Evolutionary conservation across 441 rosid species (phyloP), one percentile per base, ranked within the genome.

Genomic region (Bruguiera hainesii): DNA sequence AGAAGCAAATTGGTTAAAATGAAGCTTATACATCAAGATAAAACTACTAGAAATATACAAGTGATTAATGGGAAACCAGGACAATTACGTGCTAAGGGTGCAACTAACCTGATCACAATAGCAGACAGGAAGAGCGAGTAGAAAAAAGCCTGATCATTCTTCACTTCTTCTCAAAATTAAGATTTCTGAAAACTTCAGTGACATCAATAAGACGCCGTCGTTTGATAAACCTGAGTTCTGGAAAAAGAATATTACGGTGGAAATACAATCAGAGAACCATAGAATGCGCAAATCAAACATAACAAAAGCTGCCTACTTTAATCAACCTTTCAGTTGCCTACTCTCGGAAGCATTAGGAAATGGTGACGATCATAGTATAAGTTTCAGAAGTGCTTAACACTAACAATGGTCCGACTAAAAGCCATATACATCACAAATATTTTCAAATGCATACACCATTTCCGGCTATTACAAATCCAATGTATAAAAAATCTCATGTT

Each of bases 101-200:
- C 53, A 72, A 60, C 83, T 60, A 71, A 94, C 99, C 95, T 89
- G 84, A 89, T 82, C 67, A 91, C 71, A 65, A 85, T 74, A 69
- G 88, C 62, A 69, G 81, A 64, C 73, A 89, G 87, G 84, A 86
- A 84, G 75, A 79, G 15, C 72, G 88, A 69, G 73, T 89, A 87
- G 79, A 88, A 75, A 28, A 87, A 53, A 89, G 92, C 80, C 89
- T 94, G 72, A 82, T 65, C 79, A 82, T 61, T 39, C 97, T 86
- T 56, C 55, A 68, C 78, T 83, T 89, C 81, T 91, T 94, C 76
- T 89, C 92, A 42, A 67, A 63, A 63, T 77, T 80, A 73, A 94
- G 81, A 77, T 73, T 79, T 79, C 97, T 84, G 78, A 94, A 94
- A 42, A 91, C 85, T 82, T 94, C 98, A 62, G 97, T 94, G 67